Conservation (phyloP, 495 filamentous ascomycete genomes). For the Polyplosphaeria fusca region DNA sequence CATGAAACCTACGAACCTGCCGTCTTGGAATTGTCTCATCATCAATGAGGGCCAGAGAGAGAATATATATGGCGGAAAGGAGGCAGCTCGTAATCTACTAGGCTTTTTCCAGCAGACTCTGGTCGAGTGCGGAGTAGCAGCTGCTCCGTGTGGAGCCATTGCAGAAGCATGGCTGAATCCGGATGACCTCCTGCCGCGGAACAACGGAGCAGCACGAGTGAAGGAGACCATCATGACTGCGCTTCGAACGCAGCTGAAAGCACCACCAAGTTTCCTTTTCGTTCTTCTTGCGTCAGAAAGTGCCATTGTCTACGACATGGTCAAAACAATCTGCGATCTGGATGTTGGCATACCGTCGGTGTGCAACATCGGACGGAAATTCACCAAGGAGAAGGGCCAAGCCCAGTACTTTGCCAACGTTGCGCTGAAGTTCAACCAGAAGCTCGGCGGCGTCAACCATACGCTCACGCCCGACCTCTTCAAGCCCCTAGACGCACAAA, state of each 20-base stretch:
- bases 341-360: constrained; percentile 63
- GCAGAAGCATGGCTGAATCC: neutral
- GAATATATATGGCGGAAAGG: constrained; percentile 7
- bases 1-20: neutral
- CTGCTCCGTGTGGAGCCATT: constrained; percentile 10
- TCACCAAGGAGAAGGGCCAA: constrained; percentile 43
- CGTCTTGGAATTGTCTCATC: constrained; percentile 28
- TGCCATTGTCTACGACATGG: constrained; percentile 56
- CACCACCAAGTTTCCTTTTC: constrained; percentile 52
- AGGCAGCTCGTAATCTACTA: neutral
- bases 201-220: neutral
- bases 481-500: constrained; percentile 52
- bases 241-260: constrained; percentile 6
- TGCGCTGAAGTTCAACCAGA: constrained; percentile 80
- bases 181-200: constrained; percentile 2
- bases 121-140: constrained; percentile 15
- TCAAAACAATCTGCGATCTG: constrained; percentile 68
- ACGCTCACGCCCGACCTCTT: constrained; percentile 52
- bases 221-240: neutral
- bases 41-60: constrained; percentile 14
- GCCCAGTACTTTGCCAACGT: constrained; percentile 69
- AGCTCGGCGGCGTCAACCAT: constrained; percentile 79
- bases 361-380: constrained; percentile 54
- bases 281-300: constrained; percentile 57
- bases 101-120: constrained; percentile 16